phyloP scores from a whole-genome alignment of 495 filamentous ascomycete genomes.

The Sabuloglossum arenarium region DNA sequence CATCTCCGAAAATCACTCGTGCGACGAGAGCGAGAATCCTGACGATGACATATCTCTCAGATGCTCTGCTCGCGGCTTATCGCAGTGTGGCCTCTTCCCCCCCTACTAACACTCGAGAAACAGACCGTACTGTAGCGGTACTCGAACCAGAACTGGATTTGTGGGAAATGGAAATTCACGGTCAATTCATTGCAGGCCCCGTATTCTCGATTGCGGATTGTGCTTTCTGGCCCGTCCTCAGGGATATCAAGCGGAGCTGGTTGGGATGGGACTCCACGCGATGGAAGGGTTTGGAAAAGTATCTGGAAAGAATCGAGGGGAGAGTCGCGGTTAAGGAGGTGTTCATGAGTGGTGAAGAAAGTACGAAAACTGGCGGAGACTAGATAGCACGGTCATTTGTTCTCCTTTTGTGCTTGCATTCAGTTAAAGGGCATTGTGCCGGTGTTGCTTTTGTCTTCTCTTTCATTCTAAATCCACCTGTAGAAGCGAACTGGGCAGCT shows the following conservation, averaged over 20 bases:
- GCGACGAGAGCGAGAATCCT: slow-evolving; percentile 2
- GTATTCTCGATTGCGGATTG: slow-evolving; percentile 43
- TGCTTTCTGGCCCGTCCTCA: slow-evolving; percentile 48
- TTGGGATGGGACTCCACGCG: not conserved
- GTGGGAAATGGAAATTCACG: slow-evolving; percentile 27
- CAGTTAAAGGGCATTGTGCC: no score
- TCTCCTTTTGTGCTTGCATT: no score
- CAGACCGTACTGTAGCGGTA: not conserved
- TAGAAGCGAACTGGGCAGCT: no score
- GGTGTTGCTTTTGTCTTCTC: no score
- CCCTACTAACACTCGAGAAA: not conserved
- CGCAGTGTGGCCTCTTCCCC: not conserved
- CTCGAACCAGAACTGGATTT: slow-evolving; percentile 15
- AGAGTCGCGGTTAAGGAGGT: not conserved
- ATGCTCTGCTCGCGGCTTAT: slow-evolving; percentile 11
- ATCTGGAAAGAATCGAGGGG: not conserved
- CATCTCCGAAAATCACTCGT: slow-evolving; percentile 3
- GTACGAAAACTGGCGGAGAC: no score
- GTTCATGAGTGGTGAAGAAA: not conserved
- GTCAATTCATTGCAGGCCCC: slow-evolving; percentile 34
- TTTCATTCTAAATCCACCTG: no score
- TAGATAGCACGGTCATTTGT: no score
- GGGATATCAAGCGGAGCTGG: slow-evolving; percentile 25
- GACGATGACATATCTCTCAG: slow-evolving; percentile 6
- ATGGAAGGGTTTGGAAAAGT: not conserved